A percentile compares a stretch with the other conserved stretches of the same genome.
Evolutionary conservation across 192 early-diverging fungal species (phyloP).

Genomic region (Backusella westeae): DNA sequence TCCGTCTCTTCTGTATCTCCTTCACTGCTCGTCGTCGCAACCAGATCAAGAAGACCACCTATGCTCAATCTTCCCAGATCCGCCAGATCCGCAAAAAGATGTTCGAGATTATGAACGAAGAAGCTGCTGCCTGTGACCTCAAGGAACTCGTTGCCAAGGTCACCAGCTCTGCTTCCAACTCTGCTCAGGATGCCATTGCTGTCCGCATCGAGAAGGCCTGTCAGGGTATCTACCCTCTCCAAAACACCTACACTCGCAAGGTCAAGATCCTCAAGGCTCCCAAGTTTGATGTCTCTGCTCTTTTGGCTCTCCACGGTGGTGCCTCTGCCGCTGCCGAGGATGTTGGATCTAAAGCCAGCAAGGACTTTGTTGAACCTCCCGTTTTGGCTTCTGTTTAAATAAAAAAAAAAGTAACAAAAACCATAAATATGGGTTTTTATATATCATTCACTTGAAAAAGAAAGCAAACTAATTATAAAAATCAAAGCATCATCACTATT

Average conservation of each 20-base stretch:
- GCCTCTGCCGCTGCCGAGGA: conserved; percentile 73
- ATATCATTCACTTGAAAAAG: neutral
- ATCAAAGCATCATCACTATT: no score
- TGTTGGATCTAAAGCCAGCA: conserved; percentile 67
- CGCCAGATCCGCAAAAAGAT: no score
- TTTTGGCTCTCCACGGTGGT: conserved; percentile 95
- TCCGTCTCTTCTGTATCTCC: conserved; percentile 95
- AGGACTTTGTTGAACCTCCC: conserved; percentile 87
- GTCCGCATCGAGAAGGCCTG: conserved; percentile 96
- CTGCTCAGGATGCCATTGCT: conserved; percentile 86
- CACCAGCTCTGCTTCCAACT: conserved; percentile 56
- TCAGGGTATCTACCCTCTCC: conserved; percentile 96
- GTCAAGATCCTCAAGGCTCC: conserved; percentile 99
- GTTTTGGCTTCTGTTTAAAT: conserved; percentile 34
- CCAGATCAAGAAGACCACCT: conserved; percentile 98
- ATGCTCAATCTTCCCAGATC: conserved; percentile 61
- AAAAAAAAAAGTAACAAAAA: neutral
- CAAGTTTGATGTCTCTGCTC: conserved; percentile 93
- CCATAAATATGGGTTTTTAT: neutral
- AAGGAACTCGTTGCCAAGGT: conserved; percentile 97
- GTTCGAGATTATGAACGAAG: conserved; percentile 38
- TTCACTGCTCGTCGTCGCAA: conserved; percentile 93
- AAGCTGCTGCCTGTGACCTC: conserved; percentile 85
- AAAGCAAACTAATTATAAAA: neutral
- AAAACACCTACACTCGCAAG: conserved; percentile 95